Conservation (phyloP, 768 basidiomycete species). For the Suillus cothurnatus region DNA sequence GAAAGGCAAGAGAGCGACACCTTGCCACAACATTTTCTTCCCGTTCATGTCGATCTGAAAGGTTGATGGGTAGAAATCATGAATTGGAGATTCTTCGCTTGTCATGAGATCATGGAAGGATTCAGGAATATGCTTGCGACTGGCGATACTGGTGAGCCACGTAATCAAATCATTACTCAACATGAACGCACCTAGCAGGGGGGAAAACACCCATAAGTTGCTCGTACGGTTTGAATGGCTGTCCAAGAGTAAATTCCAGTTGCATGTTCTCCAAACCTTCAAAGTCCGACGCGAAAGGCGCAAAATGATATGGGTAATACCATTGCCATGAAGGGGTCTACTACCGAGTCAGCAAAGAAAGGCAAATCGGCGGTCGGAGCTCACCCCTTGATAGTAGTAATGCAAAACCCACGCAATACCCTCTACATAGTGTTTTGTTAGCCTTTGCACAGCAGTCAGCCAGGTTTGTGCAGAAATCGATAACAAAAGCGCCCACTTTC, state of each 20-base stretch:
- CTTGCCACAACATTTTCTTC: conserved; percentile 99
- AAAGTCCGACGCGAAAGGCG: conserved; percentile 97
- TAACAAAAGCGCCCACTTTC: conserved; percentile 50
- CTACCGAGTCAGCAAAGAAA: conserved; percentile 9
- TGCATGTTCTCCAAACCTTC: conserved; percentile 75
- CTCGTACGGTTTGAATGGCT: conserved; percentile 96
- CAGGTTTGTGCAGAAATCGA: conserved; percentile 6
- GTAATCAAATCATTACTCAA: conserved; percentile 3
- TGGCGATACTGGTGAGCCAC: conserved; percentile 31
- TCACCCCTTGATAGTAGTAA: conserved; percentile 98
- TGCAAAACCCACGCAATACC: conserved; percentile 94
- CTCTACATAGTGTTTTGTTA: conserved; percentile 87
- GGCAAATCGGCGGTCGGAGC: conserved; percentile 24
- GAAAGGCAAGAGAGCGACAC: conserved; percentile 94
- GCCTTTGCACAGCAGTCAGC: conserved; percentile 41
- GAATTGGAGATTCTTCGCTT: conserved; percentile 84
- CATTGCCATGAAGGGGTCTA: conserved; percentile 96
- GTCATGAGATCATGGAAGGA: conserved; percentile 89
- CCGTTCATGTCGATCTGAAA: conserved; percentile 99
- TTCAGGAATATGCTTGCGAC: conserved; percentile 85
- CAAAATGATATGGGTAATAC: conserved; percentile 99
- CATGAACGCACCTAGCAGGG: conserved; percentile 68
- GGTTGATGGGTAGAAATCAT: conserved; percentile 90
- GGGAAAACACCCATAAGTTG: conserved; percentile 99
- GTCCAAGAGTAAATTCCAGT: conserved; percentile 75